Base-by-base conservation (phyloP, 176 grass and related monocot genomes). In the Zoysia japonica region DNA sequence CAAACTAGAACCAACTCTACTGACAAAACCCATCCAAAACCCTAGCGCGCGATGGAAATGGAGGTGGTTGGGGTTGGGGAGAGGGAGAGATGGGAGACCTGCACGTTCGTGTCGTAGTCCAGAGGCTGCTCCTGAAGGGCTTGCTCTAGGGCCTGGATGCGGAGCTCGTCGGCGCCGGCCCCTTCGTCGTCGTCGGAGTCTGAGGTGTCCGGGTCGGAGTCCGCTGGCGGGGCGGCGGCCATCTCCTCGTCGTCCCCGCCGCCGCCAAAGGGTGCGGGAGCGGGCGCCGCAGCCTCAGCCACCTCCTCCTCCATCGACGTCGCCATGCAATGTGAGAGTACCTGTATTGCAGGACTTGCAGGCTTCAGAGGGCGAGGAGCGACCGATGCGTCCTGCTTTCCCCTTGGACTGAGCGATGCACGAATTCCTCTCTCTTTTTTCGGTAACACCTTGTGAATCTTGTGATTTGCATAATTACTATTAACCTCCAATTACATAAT, bases 121-220 rank as follows among this genome's bases (percentile, higher is more conserved):
- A 86, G 80, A 37, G 90, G 90, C 61, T 93, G 90, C 78, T 88
- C 84, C 61, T 75, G 85, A 16, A 95, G 83, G 40, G 90, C 42
- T 59, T 81, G 71, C 74, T 95, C 92, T 14, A 99, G 88, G 49
- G 86, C 51, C 87, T 95, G 83, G 75, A 99, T 89, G 73, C 86
- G 88, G 63, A 89, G 90, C 64, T 85, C 86, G 71, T 85, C 92
- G 2, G 73, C 90, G 19, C 68, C 89, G 38, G 75, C 82, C 35
- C 70, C 86, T 35, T 47, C 89, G 15, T 91, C 87, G 65, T 87
- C 84, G 19, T 46, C 80, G 12, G 82, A 71, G 42, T 76, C 75
- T 66, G 65, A 82, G 11, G 54, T 70, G 39, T 61, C 80, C 42
- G 70, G 36, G 11, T 54, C 67, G 38, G 87, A 71, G 8, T 54